Base-by-base conservation (phyloP, 2,329 filamentous ascomycete genomes). In the Fusarium continuum region DNA sequence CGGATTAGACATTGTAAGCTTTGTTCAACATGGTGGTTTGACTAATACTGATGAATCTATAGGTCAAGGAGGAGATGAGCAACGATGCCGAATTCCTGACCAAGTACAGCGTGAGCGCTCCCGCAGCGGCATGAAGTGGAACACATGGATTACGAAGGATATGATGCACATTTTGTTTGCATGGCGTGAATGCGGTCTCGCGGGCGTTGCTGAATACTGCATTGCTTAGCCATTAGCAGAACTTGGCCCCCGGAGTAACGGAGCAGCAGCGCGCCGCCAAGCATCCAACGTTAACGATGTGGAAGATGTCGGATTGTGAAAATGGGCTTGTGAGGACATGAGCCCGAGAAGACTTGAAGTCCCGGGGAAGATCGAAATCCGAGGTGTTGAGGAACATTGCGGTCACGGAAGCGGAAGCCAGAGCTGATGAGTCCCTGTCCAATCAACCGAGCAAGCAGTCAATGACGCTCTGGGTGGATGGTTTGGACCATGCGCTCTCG, bases 11-110 rank as follows among this genome's bases (percentile, higher is more conserved):
- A 99, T 99, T 78, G 94, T 97, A 82, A 83, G 92, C 82, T 13
- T 16, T n/a, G 32, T 22, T 22, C 10, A 16, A 14, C 11, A 14
- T 20, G 9, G 22, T 11, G 10, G 25, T 8, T 45, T 25, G 40
- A 26, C 17, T 10, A 39, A 55, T 35, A 45, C 70, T 75, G 45
- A 75, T 58, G 57, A 26, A 34, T 48, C 10, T 43, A 56, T 68
- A 97, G 93, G 88, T 97, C 72, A 96, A 96, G 78, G 95, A 99
- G 76, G 95, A 98, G 76, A 85, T 98, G 47, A 87, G 90, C 62
- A 92, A 88, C 70, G 86, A 97, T 73, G 83, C 88, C 1, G 88
- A 93, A 36, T 98, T 97, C 78, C 83, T 99, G 70, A 87, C 85
- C 66, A 84, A 89, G 32, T 95, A 91, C 76, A 87, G 83, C 67